Base-by-base conservation (phyloP, 2,329 filamentous ascomycete genomes). In the Diplocarpon rosae region DNA sequence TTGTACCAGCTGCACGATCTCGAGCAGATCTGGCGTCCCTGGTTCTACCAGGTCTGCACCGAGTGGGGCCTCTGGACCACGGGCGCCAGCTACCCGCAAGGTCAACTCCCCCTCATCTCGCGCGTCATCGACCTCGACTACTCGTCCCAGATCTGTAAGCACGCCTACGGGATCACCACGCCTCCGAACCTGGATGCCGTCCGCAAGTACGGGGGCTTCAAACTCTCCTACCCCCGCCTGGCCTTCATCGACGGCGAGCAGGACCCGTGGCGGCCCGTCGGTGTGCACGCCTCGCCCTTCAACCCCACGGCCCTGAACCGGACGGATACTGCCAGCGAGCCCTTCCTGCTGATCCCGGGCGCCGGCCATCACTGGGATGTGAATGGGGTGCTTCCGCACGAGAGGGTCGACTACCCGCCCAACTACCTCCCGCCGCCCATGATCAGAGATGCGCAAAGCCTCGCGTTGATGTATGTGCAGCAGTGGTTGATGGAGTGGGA, bases 341-440 rank as follows among this genome's bases (percentile, higher is more conserved):
- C 85, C 0, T 84, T 81, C 51, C 70, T 85, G n/a, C 59, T 90
- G 37, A 86, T 93, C 37, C 66, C 71, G 3, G 73, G 73, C n/a
- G 84, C 76, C 0, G 83, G 89, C 15, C 86, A 93, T 62, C 85
- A 90, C 59, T 92, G 83, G 81, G 83, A 85, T 53, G 80, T 83
- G 65, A 81, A 83, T 51, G 78, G 79, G 1, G 55, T 83, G n/a
- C 76, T 80, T 39, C 62, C 67, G 1, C 80, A 80, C 46, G 59
- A 80, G 39, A 45, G 79, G 0, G 43, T 52, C 0, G 42, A 49
- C n/a, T 28, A 27, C 5, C 50, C 50, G 8, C 39, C 41, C 4
- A 20, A 52, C 29, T 40, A 73, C 0, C 57, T 85, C 28, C 80
- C 81, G 1, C 80, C 80, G 0, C 57, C 63, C 1, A 65, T 76